Conservation (phyloP, 768 basidiomycete genomes). For the Hericium erinaceus region DNA sequence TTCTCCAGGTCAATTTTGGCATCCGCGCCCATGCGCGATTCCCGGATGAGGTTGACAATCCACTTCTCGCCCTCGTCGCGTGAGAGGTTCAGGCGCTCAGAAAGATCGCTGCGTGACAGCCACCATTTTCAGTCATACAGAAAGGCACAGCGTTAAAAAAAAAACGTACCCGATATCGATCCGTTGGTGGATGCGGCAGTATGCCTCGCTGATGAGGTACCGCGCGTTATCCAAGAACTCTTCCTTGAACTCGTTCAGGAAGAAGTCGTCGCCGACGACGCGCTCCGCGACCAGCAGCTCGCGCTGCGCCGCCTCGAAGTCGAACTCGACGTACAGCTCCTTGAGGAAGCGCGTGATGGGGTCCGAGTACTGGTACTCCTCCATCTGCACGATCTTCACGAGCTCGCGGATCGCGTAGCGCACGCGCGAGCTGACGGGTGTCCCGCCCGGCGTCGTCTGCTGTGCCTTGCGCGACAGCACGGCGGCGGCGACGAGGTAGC, state of each 20-base stretch:
- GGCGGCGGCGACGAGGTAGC: conserved; percentile 90
- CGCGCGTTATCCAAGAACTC: conserved; percentile 96
- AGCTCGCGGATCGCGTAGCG: conserved; percentile 85
- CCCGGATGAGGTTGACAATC: conserved; percentile 98
- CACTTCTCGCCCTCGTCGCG: conserved; percentile 96
- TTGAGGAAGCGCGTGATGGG: conserved; percentile 90
- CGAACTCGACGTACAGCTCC: conserved; percentile 91
- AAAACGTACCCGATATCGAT: conserved; percentile 71
- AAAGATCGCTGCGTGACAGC: conserved; percentile 58
- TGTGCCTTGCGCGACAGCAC: conserved; percentile 81
- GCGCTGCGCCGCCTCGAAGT: conserved; percentile 90
- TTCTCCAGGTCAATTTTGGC: conserved; percentile 97
- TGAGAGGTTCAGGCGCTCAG: conserved; percentile 87
- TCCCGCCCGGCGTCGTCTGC: conserved; percentile 33
- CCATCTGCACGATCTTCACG: conserved; percentile 88
- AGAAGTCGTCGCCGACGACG: conserved; percentile 89
- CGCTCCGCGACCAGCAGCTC: conserved; percentile 69
- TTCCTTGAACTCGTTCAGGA: conserved; percentile 81
- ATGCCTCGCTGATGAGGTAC: conserved; percentile 93
- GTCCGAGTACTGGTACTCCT: conserved; percentile 94
- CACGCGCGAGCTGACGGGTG: conserved; percentile 56
- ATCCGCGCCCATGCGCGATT: conserved; percentile 93
- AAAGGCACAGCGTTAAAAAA: background rate
- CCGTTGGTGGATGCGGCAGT: conserved; percentile 92
- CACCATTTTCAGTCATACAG: background rate